These are phyloP conservation scores for Trichosporon sp. DNA, from an alignment of 1,284 basidiomycete genomes.

Conservation along the genomic window DNA sequence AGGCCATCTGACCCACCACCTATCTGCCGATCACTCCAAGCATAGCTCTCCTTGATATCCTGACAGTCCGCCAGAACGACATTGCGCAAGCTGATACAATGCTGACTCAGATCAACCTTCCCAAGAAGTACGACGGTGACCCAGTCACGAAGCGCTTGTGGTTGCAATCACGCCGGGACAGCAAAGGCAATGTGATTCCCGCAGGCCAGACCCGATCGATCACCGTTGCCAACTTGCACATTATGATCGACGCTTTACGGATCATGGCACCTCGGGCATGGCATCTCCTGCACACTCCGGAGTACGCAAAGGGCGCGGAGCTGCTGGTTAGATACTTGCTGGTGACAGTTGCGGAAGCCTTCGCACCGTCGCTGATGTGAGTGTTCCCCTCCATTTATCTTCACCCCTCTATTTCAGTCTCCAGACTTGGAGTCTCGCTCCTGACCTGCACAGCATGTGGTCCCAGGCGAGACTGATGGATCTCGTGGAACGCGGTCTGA, in stretches of 20 bases:
- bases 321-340: background rate
- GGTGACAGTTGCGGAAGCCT: background rate
- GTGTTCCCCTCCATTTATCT: background rate
- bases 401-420: background rate
- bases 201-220: background rate
- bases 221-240: background rate
- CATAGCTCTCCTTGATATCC: background rate
- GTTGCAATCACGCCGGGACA: background rate
- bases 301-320: background rate
- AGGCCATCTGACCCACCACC: no score
- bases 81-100: background rate
- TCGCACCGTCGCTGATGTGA: background rate
- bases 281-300: background rate
- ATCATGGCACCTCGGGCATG: background rate
- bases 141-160: background rate
- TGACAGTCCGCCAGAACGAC: background rate
- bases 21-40: background rate
- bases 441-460: background rate
- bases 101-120: background rate
- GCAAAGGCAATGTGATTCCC: background rate
- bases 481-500: background rate
- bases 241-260: background rate
- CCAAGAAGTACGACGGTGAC: background rate
- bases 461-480: background rate
- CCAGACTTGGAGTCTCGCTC: no score